Percentiles rank a stretch among this genome's conserved stretches.
Evolutionary conservation across 2,329 filamentous ascomycete species (phyloP).

Genomic region (Diaporthe longicolla): DNA sequence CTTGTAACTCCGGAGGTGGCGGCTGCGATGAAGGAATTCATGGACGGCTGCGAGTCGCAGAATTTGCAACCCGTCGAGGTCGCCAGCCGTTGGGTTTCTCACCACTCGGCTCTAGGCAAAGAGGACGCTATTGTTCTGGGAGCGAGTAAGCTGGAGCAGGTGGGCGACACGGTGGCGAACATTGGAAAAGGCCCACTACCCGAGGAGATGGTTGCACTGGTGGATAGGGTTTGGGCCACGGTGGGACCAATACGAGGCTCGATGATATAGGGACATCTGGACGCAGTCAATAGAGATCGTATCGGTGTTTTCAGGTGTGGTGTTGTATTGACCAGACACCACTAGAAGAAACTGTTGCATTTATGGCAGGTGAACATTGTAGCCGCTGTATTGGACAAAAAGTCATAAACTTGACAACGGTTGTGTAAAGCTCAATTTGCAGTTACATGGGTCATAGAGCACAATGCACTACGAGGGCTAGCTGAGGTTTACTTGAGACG

Average conservation of each 20-base stretch:
- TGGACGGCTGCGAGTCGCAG: slow-evolving; percentile 46
- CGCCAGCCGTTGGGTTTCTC: slow-evolving; percentile 44
- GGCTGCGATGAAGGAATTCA: slow-evolving; percentile 51
- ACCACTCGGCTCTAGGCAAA: slow-evolving; percentile 42
- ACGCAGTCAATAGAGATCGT: not conserved
- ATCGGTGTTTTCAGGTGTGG: not conserved
- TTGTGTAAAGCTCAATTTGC: too few species aligned
- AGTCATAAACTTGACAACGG: too few species aligned
- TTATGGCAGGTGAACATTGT: too few species aligned
- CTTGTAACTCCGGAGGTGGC: slow-evolving; percentile 50
- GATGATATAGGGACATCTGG: slow-evolving; percentile 17
- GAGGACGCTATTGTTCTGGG: slow-evolving; percentile 44
- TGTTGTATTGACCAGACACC: not conserved
- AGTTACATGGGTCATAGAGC: too few species aligned
- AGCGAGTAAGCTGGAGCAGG: slow-evolving; percentile 43
- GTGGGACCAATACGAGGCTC: slow-evolving; percentile 27
- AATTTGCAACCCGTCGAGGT: slow-evolving; percentile 52
- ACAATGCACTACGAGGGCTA: too few species aligned
- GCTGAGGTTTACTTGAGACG: too few species aligned
- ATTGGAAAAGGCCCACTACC: slow-evolving; percentile 26
- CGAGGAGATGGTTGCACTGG: slow-evolving; percentile 3
- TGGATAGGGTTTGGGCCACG: slow-evolving; percentile 16
- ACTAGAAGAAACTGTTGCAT: not conserved
- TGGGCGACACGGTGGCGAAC: slow-evolving; percentile 32
- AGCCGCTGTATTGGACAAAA: too few species aligned